Conservation (phyloP, 441 rosid species). For the Pelargonium cotyledonis region DNA sequence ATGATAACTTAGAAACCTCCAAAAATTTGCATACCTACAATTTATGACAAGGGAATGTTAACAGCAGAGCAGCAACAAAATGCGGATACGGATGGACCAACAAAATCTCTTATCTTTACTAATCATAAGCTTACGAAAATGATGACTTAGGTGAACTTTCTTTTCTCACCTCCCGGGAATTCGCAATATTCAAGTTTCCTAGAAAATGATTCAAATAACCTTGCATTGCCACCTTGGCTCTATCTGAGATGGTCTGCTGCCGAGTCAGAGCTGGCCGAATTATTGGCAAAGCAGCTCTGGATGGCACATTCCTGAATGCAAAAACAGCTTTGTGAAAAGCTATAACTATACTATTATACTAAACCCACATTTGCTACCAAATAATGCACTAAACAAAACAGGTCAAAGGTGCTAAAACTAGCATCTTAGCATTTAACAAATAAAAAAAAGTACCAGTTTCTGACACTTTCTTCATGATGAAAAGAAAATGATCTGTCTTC, state of each 20-base stretch:
- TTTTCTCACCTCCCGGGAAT: conserved; percentile 73
- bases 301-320: conserved; percentile 85
- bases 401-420: not conserved
- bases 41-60: conserved; percentile 26
- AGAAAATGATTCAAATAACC: conserved; percentile 87
- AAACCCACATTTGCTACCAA: not conserved
- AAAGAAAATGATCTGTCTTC: conserved; percentile 64
- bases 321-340: conserved; percentile 12
- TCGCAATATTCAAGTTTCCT: conserved; percentile 90
- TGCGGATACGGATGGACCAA: not conserved
- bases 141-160: not conserved
- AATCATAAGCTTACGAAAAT: not conserved
- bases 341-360: conserved; percentile 14
- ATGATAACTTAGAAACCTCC: conserved; percentile 96
- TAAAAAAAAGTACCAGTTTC: conserved; percentile 51
- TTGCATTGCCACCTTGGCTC: conserved; percentile 97
- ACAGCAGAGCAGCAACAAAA: conserved; percentile 2
- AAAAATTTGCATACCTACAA: conserved; percentile 94
- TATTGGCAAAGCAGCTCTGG: conserved; percentile 92
- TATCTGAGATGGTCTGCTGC: conserved; percentile 83
- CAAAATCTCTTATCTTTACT: not conserved
- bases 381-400: not conserved
- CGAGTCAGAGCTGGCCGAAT: conserved; percentile 89
- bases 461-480: conserved; percentile 65
- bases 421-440: not conserved